Evolutionary conservation across 495 filamentous ascomycete genomes (phyloP), one percentile per base, ranked within the genome.

Genomic region (Podospora pseudoanserina): DNA sequence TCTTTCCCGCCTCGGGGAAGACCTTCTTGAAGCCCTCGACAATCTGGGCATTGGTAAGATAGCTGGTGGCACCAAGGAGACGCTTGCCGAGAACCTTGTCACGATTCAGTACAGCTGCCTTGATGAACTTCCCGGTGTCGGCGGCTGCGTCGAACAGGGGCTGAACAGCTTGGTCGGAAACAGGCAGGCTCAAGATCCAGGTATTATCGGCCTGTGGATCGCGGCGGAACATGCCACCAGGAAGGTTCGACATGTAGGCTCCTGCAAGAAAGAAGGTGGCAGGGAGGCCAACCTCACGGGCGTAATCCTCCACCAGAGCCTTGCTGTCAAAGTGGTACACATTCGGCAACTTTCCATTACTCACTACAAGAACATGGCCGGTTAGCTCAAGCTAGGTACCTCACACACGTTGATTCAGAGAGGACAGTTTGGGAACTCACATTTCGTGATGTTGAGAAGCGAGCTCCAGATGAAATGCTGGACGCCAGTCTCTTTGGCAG

Each of bases 271-370:
- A 81, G 71, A 85, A 89, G 0, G 84, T 86, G 66, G 82, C 79
- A 0, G 81, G 80, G 18, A 91, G 72, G 15, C 77, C 81, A 13
- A 78, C 63, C 1, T 55, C 13, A 54, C 81, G 78, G 64, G 89
- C 83, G 74, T 90, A 89, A 19, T 84, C 75, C 60, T 86, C 88
- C 9, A 90, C 80, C 1, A 79, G 67, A 23, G 86, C 86, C 74
- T 90, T 91, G 67, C 72, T 70, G 74, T 90, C 88, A 70, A 89
- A 91, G 74, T 90, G 87, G 30, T 80, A 74, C 30, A 90, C 83
- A 65, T 86, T 72, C n/a, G 75, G 63, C 13, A 85, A 78, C 60
- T 76, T 77, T 19, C 85, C 85, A 27, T 79, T 74, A 53, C 76
- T 74, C 20, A 86, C 76, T 79, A 70, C 67, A 57, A 18, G 63